Conservation (phyloP, 306 rosid species). For the Trifolium repens region DNA sequence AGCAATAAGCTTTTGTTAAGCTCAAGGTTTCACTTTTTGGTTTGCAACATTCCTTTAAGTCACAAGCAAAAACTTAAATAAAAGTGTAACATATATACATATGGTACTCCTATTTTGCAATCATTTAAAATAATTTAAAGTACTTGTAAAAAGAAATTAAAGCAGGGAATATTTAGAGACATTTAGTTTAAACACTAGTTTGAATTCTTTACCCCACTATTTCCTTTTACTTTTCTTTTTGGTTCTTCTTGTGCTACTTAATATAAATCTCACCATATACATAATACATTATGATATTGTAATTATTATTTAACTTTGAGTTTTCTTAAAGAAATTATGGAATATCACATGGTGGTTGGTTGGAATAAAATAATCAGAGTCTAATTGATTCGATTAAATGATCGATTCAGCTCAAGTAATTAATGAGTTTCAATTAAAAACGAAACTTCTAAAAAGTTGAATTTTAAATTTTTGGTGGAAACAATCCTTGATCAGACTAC, state of each 20-base stretch:
- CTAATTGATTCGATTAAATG: too few relatives aligned
- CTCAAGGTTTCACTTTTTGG: conserved; percentile 62
- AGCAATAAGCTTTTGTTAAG: conserved; percentile 65
- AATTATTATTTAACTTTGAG: neutral
- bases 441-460: too few relatives aligned
- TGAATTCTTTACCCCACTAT: conserved; percentile 41
- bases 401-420: neutral
- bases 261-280: neutral
- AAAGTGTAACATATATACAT: conserved; percentile 33
- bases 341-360: neutral
- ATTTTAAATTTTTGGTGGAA: neutral
- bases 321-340: neutral
- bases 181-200: conserved; percentile 13
- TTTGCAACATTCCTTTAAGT: conserved; percentile 42
- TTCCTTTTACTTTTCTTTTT: conserved; percentile 39
- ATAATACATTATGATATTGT: neutral
- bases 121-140: conserved; percentile 16
- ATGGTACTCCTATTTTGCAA: conserved; percentile 25
- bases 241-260: conserved; percentile 27
- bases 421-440: neutral
- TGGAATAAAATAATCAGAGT: neutral
- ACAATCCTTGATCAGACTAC: neutral
- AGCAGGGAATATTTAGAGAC: conserved; percentile 27
- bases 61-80: conserved; percentile 28
- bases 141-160: conserved; percentile 1